These are phyloP conservation scores for Bolboschoenus planiculmis DNA, from an alignment of 176 grass and related monocot species.

Conservation along the genomic window DNA sequence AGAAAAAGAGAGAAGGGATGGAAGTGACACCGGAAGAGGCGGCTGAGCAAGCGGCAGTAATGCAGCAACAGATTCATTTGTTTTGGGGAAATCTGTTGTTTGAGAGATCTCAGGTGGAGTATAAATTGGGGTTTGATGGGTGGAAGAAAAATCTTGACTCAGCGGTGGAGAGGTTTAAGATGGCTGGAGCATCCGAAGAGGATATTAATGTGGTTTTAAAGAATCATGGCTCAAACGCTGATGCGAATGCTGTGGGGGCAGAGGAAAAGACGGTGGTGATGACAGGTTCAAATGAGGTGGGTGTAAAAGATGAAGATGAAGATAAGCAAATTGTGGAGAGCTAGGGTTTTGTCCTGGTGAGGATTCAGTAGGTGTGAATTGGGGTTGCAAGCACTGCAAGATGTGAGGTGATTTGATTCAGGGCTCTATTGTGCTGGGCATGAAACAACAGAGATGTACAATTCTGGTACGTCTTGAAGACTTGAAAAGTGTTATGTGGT, in stretches of 20 bases:
- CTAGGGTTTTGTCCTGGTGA: constrained; percentile 32
- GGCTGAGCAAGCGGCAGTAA: constrained; percentile 71
- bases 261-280: constrained; percentile 48
- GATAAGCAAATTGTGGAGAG: constrained; percentile 59
- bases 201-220: constrained; percentile 82
- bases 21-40: constrained; percentile 75
- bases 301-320: constrained; percentile 34
- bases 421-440: background rate
- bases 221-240: constrained; percentile 76
- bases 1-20: constrained; percentile 45
- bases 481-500: background rate
- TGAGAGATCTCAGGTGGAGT: constrained; percentile 94
- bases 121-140: constrained; percentile 61
- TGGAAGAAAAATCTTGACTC: constrained; percentile 92
- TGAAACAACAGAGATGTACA: background rate
- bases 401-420: background rate
- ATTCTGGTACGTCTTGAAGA: background rate
- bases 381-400: background rate
- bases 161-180: constrained; percentile 76
- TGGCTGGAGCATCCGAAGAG: constrained; percentile 87
- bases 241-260: constrained; percentile 29
- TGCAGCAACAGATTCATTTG: constrained; percentile 96
- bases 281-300: constrained; percentile 31
- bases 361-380: constrained; percentile 23
- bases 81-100: constrained; percentile 99